These are phyloP conservation scores for Arthrinium phaeospermum DNA, from an alignment of 2,329 filamentous ascomycete species.

Conservation along the genomic window DNA sequence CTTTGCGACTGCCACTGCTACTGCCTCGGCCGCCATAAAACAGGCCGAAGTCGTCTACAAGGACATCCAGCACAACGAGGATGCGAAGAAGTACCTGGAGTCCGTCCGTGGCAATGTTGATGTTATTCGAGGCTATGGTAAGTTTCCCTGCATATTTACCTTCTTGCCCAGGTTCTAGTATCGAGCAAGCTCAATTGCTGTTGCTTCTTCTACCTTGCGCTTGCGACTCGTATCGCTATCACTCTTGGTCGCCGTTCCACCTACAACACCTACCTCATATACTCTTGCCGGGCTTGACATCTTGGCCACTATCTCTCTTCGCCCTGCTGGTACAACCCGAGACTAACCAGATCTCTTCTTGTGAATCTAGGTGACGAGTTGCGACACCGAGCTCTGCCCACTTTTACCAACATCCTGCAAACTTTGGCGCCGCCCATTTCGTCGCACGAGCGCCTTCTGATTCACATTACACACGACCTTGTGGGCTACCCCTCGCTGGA, in stretches of 20 bases:
- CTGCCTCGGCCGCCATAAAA: conserved; percentile 76
- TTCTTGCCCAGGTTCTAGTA: neutral
- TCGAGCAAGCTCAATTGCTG: neutral
- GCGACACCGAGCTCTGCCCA: conserved; percentile 84
- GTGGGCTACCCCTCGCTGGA: conserved; percentile 94
- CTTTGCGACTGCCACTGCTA: conserved; percentile 73
- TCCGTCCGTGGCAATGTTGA: conserved; percentile 91
- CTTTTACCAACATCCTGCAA: conserved; percentile 92
- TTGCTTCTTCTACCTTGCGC: neutral
- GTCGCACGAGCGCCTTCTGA: conserved; percentile 93
- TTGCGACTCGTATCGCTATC: neutral
- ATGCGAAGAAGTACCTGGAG: conserved; percentile 94
- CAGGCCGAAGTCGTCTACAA: conserved; percentile 92
- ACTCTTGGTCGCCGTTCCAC: neutral
- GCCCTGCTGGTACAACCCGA: neutral
- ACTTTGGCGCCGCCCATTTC: conserved; percentile 96
- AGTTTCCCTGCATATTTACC: conserved; percentile 30
- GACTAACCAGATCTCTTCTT: conserved; percentile 25
- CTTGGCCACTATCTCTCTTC: neutral
- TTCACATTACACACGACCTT: conserved; percentile 96
- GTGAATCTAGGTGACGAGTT: conserved; percentile 76
- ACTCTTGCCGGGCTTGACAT: neutral
- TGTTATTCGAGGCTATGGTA: conserved; percentile 77
- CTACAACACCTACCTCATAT: neutral
- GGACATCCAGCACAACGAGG: conserved; percentile 94